phyloP scores from a whole-genome alignment of 768 basidiomycete genomes.

The Rhodotorula sphaerocarpa region DNA sequence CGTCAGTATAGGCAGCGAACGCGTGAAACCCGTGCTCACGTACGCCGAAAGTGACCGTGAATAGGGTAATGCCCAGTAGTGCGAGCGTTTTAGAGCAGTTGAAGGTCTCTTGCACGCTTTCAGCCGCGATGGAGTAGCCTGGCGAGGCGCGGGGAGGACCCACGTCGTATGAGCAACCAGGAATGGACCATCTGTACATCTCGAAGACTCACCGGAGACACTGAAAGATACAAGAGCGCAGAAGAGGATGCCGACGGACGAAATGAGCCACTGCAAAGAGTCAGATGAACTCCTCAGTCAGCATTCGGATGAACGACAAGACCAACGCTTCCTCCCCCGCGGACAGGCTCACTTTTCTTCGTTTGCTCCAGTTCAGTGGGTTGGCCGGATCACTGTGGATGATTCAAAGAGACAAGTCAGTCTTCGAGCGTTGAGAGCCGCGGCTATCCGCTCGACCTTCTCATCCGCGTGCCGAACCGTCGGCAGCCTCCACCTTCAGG shows the following conservation, averaged over 20 bases:
- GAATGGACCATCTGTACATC: no score
- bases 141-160: slow-evolving; percentile 13
- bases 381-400: slow-evolving; percentile 24
- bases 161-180: no score
- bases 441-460: no score
- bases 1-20: slow-evolving; percentile 1
- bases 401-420: no score
- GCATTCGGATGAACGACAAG: neutral
- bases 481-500: no score
- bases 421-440: no score
- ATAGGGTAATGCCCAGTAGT: slow-evolving; percentile 35
- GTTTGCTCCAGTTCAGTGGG: slow-evolving; percentile 31
- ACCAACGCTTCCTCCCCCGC: neutral
- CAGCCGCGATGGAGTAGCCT: slow-evolving; percentile 38
- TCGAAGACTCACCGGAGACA: slow-evolving; percentile 24
- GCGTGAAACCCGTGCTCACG: neutral
- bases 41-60: slow-evolving; percentile 34
- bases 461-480: no score
- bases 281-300: no score
- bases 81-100: slow-evolving; percentile 32
- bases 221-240: slow-evolving; percentile 24
- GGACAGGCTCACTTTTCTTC: slow-evolving; percentile 21
- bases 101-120: slow-evolving; percentile 31
- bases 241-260: slow-evolving; percentile 23
- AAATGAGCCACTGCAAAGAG: slow-evolving; percentile 25